phyloP scores from a whole-genome alignment of 116 monocot species.

The Iris pallida region DNA sequence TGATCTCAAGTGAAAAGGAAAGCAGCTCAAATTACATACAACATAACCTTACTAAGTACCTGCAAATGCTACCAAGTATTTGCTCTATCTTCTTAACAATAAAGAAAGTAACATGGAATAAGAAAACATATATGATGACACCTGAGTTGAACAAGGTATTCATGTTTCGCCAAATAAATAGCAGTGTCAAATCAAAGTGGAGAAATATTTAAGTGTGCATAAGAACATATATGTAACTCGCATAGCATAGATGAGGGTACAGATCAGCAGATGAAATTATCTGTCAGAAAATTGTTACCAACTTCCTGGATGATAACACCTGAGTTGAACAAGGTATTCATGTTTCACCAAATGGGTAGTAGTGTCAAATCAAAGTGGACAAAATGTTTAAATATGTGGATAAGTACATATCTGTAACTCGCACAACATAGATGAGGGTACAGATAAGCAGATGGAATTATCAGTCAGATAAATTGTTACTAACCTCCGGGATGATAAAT shows the following conservation, averaged over 20 bases:
- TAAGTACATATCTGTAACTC: background rate
- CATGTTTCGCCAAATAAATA: background rate
- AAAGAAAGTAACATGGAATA: too few species aligned
- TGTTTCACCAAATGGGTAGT: background rate
- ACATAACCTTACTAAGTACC: too few species aligned
- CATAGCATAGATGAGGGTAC: background rate
- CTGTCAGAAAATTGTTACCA: background rate
- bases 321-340: background rate
- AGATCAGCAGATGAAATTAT: background rate
- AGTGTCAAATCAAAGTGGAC: background rate
- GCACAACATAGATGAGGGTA: background rate
- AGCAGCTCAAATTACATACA: too few species aligned
- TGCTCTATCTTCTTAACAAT: too few species aligned
- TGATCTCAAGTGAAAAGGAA: too few species aligned
- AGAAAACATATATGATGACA: constrained; percentile 10
- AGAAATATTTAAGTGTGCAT: background rate
- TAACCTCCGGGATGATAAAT: constrained; percentile 28
- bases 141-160: background rate
- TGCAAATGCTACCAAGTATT: too few species aligned
- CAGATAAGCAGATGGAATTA: background rate
- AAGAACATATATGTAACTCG: background rate
- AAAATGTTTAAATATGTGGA: background rate
- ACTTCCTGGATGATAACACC: constrained; percentile 23
- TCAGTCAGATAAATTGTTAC: background rate
- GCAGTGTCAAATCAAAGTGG: background rate